Base-by-base conservation (phyloP, 129 eudicot genomes). In the Calendula officinalis region DNA sequence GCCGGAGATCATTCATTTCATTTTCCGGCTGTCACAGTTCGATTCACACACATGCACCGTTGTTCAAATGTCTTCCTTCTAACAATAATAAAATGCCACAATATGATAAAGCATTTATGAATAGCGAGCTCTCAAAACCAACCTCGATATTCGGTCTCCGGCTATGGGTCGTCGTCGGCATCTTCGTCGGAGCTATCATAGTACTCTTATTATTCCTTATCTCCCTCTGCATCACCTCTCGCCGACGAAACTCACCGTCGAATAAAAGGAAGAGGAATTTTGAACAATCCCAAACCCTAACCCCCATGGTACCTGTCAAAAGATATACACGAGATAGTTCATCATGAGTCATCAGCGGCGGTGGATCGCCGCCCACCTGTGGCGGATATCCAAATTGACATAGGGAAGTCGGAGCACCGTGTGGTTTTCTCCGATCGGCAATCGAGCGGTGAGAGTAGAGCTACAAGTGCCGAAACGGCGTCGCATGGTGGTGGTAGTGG, bases 141-240 rank as follows among this genome's bases (percentile, higher is more conserved):
- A 88, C 96, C 15, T 82, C 96, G 52, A 84, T 88, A 69, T 88
- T 88, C 81, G 96, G 96, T 7, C 77, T 88, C 6, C 77, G 74
- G 16, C 68, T 88, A 52, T 81, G 96, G 84, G 84, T 80, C 5
- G 96, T 88, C 45, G 79, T 88, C 70, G 96, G 96, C 32, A 88
- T 84, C 15, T 77, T 84, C 59, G 82, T 80, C 48, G 96, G 96
- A 57, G 88, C 84, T 13, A 82, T 70, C 9, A 80, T 88, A 17
- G 92, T 88, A 48, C 77, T 88, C 44, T 60, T 88, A 36, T 79
- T 88, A 6, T 84, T 88, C 66, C 70, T 84, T 8, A 54, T 84
- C 7, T 88, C 96, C 5, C 84, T 88, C 22, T 88, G 96, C 56
- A 65, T 84, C 62, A 84, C 89, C 68, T 77, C 78, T 13, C 96